Conservation (phyloP, 2,329 filamentous ascomycete genomes). For the Metarhizium humberi region DNA sequence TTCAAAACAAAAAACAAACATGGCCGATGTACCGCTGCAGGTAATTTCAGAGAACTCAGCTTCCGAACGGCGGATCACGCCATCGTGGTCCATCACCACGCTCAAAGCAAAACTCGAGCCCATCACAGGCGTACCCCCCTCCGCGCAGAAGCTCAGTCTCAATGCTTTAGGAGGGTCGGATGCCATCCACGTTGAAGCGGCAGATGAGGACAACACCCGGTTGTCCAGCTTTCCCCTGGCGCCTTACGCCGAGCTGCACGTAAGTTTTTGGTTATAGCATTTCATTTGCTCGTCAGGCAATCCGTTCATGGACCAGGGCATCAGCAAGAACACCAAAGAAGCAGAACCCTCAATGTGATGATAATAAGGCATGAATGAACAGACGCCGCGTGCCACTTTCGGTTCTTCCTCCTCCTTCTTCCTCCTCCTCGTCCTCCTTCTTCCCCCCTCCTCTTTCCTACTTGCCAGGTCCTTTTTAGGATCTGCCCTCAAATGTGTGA, state of each 20-base stretch:
- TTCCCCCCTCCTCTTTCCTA: neutral
- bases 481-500: neutral
- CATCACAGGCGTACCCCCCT: constrained; percentile 83
- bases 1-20: constrained; percentile 16
- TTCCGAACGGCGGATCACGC: constrained; percentile 84
- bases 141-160: constrained; percentile 65
- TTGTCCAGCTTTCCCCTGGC: constrained; percentile 58
- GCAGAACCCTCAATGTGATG: neutral
- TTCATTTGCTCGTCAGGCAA: constrained; percentile 9
- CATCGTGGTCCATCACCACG: constrained; percentile 79
- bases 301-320: constrained; percentile 3
- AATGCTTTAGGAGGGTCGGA: constrained; percentile 47
- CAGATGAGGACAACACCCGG: constrained; percentile 61
- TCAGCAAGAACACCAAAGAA: neutral
- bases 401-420: neutral
- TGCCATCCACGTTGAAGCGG: constrained; percentile 55
- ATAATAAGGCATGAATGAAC: neutral
- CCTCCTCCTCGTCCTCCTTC: too few relatives aligned
- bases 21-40: constrained; percentile 67
- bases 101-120: constrained; percentile 85
- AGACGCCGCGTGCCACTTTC: neutral
- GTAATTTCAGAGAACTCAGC: constrained; percentile 68
- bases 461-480: neutral
- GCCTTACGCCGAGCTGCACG: constrained; percentile 70
- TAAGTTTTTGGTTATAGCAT: constrained; percentile 39